Conservation (phyloP, 2,329 filamentous ascomycete genomes). For the Cladophialophora immunda region DNA sequence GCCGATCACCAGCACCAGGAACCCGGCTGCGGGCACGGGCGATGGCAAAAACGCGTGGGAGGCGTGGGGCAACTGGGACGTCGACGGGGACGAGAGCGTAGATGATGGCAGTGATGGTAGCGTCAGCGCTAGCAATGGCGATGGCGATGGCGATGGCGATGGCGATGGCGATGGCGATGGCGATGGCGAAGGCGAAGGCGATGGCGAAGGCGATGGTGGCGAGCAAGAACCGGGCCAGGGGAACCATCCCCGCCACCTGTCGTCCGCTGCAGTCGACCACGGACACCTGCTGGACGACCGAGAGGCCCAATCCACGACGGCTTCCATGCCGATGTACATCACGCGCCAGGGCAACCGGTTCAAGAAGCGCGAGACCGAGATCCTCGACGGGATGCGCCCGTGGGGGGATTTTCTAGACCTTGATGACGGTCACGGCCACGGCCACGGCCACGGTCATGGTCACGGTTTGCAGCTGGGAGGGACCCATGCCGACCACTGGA, state of each 20-base stretch:
- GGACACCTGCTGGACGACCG: background rate
- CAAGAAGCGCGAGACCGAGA: slow-evolving; percentile 37
- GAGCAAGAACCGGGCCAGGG: background rate
- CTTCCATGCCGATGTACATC: slow-evolving; percentile 20
- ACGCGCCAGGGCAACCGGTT: slow-evolving; percentile 33
- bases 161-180: slow-evolving; percentile 48
- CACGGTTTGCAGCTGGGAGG: background rate
- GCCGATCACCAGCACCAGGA: slow-evolving; percentile 27
- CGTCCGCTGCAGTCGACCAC: too few relatives aligned
- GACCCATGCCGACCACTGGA: background rate
- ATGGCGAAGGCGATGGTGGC: background rate
- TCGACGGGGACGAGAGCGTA: slow-evolving; percentile 59
- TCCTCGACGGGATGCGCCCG: slow-evolving; percentile 36
- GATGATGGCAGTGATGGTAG: slow-evolving; percentile 54
- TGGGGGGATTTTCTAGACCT: slow-evolving; percentile 39
- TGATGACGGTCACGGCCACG: slow-evolving; percentile 10
- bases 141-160: slow-evolving; percentile 45
- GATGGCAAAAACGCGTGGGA: slow-evolving; percentile 67
- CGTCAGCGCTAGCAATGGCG: background rate
- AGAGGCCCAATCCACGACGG: background rate
- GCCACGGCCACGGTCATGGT: background rate
- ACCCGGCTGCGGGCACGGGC: slow-evolving; percentile 15
- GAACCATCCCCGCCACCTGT: background rate
- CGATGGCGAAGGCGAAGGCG: slow-evolving; percentile 40
- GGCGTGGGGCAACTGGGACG: slow-evolving; percentile 48